Evolutionary conservation across 2,329 filamentous ascomycete genomes (phyloP).

Genomic region (Ustulina deusta): DNA sequence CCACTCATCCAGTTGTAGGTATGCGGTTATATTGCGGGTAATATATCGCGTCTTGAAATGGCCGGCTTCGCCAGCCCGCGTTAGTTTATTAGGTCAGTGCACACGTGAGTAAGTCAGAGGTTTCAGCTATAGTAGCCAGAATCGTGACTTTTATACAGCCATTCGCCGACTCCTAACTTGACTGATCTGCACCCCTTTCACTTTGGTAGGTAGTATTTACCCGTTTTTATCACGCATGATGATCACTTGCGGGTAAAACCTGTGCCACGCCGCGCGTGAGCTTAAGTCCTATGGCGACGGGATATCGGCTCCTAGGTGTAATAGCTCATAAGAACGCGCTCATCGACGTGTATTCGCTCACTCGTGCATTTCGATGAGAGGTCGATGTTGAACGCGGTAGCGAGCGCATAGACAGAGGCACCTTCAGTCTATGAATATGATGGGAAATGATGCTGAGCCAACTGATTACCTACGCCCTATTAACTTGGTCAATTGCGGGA

Average conservation of each 20-base stretch:
- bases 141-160: background rate
- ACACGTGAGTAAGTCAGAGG: background rate
- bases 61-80: background rate
- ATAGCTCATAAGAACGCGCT: background rate
- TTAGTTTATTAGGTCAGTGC: background rate
- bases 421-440: background rate
- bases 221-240: slow-evolving; percentile 19
- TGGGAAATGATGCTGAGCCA: background rate
- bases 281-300: background rate
- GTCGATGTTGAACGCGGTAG: background rate
- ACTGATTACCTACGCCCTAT: background rate
- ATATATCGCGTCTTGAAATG: background rate
- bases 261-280: slow-evolving; percentile 3
- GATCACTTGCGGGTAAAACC: slow-evolving; percentile 20
- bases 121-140: slow-evolving; percentile 21
- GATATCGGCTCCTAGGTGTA: background rate
- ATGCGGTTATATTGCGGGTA: background rate
- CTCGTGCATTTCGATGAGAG: background rate
- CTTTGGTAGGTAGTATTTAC: slow-evolving; percentile 13
- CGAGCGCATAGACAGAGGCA: background rate
- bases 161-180: background rate
- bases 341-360: background rate
- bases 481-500: slow-evolving; percentile 4
- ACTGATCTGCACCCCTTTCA: background rate
- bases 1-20: background rate